Evolutionary conservation across 371 early-diverging fungal species (phyloP).

Genomic region (Syncephalastrum sp.): DNA sequence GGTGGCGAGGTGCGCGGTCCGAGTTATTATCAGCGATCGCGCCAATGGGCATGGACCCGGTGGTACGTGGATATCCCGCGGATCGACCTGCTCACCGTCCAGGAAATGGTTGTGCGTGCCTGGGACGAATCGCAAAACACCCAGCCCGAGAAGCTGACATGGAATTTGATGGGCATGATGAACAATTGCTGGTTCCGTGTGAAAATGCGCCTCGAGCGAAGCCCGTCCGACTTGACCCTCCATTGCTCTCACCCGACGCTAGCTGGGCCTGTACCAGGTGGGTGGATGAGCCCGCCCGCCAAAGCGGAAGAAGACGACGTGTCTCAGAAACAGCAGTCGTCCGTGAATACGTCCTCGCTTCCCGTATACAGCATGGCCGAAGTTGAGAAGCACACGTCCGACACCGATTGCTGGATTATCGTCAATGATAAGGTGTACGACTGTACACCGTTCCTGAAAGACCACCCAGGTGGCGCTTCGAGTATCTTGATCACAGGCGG

Average conservation of each 20-base stretch:
- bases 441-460: conserved; percentile 78
- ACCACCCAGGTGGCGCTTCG: conserved; percentile 89
- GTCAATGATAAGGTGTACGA: conserved; percentile 83
- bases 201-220: conserved; percentile 28
- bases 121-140: conserved; percentile 76
- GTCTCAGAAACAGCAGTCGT: not conserved
- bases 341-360: not conserved
- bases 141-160: conserved; percentile 71
- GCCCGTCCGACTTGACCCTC: conserved; percentile 23
- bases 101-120: conserved; percentile 65
- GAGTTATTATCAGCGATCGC: conserved; percentile 19
- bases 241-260: conserved; percentile 55
- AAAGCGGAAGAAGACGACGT: not conserved
- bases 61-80: conserved; percentile 59
- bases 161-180: conserved; percentile 86
- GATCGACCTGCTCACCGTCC: conserved; percentile 42
- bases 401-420: conserved; percentile 84
- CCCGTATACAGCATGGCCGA: conserved; percentile 55
- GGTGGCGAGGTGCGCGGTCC: conserved; percentile 18
- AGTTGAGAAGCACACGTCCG: conserved; percentile 66
- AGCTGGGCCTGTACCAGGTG: conserved; percentile 37
- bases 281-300: conserved; percentile 44
- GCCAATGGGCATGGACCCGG: conserved; percentile 74
- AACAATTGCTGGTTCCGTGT: conserved; percentile 77
- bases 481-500: conserved; percentile 67